A percentile compares a stretch with the other conserved stretches of the same genome.
Evolutionary conservation across 2,329 filamentous ascomycete genomes (phyloP).

Genomic region (Penicillium thymicola): DNA sequence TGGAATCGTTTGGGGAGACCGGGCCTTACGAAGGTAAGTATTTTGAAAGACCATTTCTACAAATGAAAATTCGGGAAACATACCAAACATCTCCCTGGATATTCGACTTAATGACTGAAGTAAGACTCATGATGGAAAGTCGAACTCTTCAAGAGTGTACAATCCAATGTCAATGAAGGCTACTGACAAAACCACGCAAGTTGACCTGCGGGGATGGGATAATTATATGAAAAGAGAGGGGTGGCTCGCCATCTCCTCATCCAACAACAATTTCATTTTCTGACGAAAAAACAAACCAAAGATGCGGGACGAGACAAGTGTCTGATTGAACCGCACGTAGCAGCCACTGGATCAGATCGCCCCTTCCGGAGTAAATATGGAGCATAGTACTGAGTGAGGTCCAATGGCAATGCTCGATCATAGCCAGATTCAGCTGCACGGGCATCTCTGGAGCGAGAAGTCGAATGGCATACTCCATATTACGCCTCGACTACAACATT

Average conservation of each 20-base stretch:
- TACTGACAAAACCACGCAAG: background rate
- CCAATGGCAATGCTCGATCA: background rate
- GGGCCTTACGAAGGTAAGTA: background rate
- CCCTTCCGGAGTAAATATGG: background rate
- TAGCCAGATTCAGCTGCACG: background rate
- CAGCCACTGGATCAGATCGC: background rate
- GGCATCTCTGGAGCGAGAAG: background rate
- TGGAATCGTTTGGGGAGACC: conserved; percentile 8
- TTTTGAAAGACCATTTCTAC: background rate
- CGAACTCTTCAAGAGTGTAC: background rate
- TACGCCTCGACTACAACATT: background rate
- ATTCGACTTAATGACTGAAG: conserved; percentile 4
- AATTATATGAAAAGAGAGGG: conserved; percentile 1
- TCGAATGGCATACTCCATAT: background rate
- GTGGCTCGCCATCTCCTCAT: background rate
- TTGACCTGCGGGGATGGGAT: background rate
- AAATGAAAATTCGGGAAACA: background rate
- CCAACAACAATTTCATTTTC: background rate
- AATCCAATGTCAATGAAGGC: background rate
- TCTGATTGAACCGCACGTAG: background rate
- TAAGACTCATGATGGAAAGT: conserved; percentile 3
- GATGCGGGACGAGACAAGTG: background rate
- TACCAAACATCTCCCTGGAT: conserved; percentile 20
- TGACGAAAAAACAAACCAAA: background rate
- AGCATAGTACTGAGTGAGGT: background rate